Evolutionary conservation across 148 eudicot species (phyloP).

Genomic region (Hydrangea macrophylla): DNA sequence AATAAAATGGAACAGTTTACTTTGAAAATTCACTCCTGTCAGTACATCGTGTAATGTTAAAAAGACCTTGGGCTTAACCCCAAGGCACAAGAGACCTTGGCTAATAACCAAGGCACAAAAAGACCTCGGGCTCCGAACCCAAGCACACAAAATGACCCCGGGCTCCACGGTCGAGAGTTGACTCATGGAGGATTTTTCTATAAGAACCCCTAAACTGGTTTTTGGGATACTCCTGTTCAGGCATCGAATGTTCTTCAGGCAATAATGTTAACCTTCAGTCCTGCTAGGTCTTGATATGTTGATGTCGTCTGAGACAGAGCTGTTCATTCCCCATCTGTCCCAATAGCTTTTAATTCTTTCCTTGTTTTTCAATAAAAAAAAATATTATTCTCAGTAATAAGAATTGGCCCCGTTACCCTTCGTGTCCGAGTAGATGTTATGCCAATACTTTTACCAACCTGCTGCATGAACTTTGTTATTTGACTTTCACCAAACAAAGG

Average conservation of each 20-base stretch:
- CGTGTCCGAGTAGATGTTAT: too few species aligned
- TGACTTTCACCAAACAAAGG: background rate
- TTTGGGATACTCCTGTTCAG: constrained; percentile 97
- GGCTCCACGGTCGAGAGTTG: constrained; percentile 63
- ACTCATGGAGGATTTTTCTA: constrained; percentile 90
- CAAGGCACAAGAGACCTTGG: too few species aligned
- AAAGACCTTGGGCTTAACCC: too few species aligned
- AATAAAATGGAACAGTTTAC: too few species aligned
- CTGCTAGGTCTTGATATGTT: background rate
- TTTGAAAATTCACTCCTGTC: too few species aligned
- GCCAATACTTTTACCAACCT: too few species aligned
- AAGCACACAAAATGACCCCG: background rate
- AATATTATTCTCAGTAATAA: too few species aligned
- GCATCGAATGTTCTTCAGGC: constrained; percentile 82
- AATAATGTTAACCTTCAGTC: constrained; percentile 17
- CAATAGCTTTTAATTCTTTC: background rate
- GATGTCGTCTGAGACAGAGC: background rate
- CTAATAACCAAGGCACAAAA: too few species aligned
- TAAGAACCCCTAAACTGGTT: constrained; percentile 66
- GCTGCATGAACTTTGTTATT: too few species aligned
- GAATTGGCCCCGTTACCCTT: too few species aligned
- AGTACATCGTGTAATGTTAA: too few species aligned
- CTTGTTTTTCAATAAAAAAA: too few species aligned
- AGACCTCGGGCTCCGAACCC: background rate
- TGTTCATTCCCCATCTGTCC: background rate